Evolutionary conservation across 1,139 yeast species (phyloP).

Genomic region (Tardiomyces depauwii): DNA sequence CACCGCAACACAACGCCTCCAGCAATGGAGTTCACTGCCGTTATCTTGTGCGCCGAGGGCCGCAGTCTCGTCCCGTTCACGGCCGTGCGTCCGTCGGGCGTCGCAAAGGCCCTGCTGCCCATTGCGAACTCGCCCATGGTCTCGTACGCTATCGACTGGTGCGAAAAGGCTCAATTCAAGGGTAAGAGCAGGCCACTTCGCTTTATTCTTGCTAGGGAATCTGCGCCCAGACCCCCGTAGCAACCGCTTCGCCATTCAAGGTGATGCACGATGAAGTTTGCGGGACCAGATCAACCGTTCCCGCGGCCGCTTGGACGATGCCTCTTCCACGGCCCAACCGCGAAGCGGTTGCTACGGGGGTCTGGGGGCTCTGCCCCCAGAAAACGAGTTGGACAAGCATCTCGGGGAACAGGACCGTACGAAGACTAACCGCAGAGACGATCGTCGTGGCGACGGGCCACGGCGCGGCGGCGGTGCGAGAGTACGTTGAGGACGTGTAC

Average conservation of each 20-base stretch:
- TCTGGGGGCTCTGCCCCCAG: no score
- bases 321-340: no score
- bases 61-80: conserved; percentile 54
- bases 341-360: no score
- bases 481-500: background rate
- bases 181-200: background rate
- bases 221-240: background rate
- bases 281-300: no score
- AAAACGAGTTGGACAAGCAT: no score
- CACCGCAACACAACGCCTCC: background rate
- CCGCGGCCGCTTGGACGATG: no score
- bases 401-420: no score
- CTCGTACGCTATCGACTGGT: conserved; percentile 84
- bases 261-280: no score
- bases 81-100: conserved; percentile 40
- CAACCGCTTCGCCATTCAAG: background rate
- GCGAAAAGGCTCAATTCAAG: conserved; percentile 52
- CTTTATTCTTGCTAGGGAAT: background rate
- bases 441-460: background rate
- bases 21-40: conserved; percentile 82
- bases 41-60: conserved; percentile 83
- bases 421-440: background rate
- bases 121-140: conserved; percentile 88
- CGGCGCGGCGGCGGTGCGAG: background rate
- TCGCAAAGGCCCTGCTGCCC: conserved; percentile 78